These are phyloP conservation scores for Dictyostelium purpureum DNA, from an alignment of 78 protist genomes.

Conservation along the genomic window DNA sequence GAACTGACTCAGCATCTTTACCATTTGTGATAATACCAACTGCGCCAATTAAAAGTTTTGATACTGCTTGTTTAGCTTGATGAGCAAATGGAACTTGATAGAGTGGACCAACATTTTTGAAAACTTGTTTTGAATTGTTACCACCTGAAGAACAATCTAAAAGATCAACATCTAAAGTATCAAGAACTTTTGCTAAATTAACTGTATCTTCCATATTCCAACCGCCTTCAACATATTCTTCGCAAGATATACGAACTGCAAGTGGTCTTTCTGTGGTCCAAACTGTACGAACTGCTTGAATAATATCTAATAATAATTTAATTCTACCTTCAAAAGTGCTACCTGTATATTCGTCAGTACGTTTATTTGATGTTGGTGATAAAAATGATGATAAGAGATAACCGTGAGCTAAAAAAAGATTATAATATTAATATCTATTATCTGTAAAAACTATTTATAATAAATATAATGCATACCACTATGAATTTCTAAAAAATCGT, in stretches of 20 bases:
- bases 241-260: neutral
- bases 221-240: constrained; percentile 41
- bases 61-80: neutral
- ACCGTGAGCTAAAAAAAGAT: no score
- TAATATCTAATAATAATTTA: constrained; percentile 63
- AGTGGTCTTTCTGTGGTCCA: constrained; percentile 16
- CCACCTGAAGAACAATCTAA: constrained; percentile 69
- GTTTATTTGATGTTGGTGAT: constrained; percentile 70
- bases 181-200: neutral
- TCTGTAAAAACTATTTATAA: no score
- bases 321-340: constrained; percentile 80
- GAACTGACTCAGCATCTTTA: constrained; percentile 8
- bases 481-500: constrained; percentile 85
- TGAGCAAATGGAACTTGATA: constrained; percentile 47
- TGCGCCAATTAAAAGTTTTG: neutral
- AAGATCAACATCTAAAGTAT: constrained; percentile 12
- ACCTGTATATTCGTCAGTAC: constrained; percentile 94
- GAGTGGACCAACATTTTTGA: neutral
- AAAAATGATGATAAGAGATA: constrained; percentile 81
- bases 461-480: no score
- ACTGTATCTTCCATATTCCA: constrained; percentile 16
- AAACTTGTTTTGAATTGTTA: neutral
- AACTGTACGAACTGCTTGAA: constrained; percentile 1
- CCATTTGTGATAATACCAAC: constrained; percentile 43
- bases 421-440: no score